Base-by-base conservation (phyloP, 2,329 filamentous ascomycete species). In the Ceratocystis ficicola region DNA sequence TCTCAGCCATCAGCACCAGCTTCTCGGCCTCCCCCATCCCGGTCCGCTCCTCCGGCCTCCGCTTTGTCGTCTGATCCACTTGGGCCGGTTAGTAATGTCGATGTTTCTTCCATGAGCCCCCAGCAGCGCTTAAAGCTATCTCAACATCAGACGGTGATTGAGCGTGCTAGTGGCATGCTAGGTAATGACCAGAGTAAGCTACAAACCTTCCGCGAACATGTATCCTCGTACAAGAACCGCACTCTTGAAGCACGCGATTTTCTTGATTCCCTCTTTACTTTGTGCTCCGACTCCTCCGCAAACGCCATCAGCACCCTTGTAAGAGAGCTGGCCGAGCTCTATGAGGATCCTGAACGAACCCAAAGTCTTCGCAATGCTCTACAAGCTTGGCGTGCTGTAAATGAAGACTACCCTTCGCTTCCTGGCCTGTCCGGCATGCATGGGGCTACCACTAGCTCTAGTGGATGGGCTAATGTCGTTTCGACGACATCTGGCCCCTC, bases 301-400 rank as follows among this genome's bases (percentile, higher is more conserved):
- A 83, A 85, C 15, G 88, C 95, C 32, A 79, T 99, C 0, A 92
- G 92, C 15, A 96, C 92, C 30, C 81, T 99, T 0, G 83, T 97
- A 69, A 89, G 93, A 68, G 94, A 99, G 73, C 83, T 96, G 2
- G 89, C 93, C 4, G 93, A 97, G 64, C 84, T 99, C 10, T 97
- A 94, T 71, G 93, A 99, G 70, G 87, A 95, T 70, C 81, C 87
- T 62, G 73, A 75, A 20, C 96, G 95, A 73, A 85, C 85, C 1
- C 86, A 87, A 64, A 80, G 79, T 0, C 77, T 99, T 2, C 83
- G 91, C 30, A 87, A 87, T 71, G 90, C 92, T 1, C 96, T 93
- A 91, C 90, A 90, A 70, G 89, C 96, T 75, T 96, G 93, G 90
- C 89, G 90, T 60, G 91, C 91, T 46, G 94, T 95, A 76, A 95